Conservation (phyloP, 2,329 filamentous ascomycete species). For the Colletotrichum trifolii region DNA sequence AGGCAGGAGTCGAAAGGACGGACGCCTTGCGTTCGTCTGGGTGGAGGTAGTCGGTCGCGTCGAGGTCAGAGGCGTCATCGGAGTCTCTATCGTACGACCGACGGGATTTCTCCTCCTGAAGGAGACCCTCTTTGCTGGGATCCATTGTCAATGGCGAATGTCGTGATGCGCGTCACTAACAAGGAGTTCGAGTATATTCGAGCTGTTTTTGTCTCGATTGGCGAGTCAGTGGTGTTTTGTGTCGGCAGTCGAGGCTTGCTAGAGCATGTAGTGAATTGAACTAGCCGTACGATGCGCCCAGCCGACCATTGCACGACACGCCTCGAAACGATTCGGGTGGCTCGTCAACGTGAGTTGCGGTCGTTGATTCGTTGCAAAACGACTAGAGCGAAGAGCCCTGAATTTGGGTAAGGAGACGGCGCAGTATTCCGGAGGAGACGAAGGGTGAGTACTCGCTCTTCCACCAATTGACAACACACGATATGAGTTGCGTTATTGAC, state of each 20-base stretch:
- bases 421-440: not conserved
- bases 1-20: slow-evolving; percentile 27
- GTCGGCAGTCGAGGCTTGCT: too few relatives aligned
- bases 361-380: not conserved
- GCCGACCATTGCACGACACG: slow-evolving; percentile 23
- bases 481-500: not conserved
- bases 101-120: slow-evolving; percentile 41
- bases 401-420: not conserved
- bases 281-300: slow-evolving; percentile 2
- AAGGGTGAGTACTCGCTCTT: not conserved
- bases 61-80: slow-evolving; percentile 44
- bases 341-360: too few relatives aligned
- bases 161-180: not conserved
- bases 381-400: not conserved
- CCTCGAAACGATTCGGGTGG: not conserved
- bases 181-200: not conserved
- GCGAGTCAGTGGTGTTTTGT: too few relatives aligned
- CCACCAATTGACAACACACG: not conserved
- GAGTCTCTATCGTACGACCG: slow-evolving; percentile 41
- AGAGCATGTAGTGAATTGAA: not conserved
- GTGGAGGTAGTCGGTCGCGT: slow-evolving; percentile 45
- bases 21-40: slow-evolving; percentile 13
- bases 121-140: slow-evolving; percentile 46
- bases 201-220: not conserved
- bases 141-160: slow-evolving; percentile 38